Evolutionary conservation across 1,284 basidiomycete species (phyloP), one percentile per base, ranked within the genome.

Genomic region (Vanrija pseudolonga): DNA sequence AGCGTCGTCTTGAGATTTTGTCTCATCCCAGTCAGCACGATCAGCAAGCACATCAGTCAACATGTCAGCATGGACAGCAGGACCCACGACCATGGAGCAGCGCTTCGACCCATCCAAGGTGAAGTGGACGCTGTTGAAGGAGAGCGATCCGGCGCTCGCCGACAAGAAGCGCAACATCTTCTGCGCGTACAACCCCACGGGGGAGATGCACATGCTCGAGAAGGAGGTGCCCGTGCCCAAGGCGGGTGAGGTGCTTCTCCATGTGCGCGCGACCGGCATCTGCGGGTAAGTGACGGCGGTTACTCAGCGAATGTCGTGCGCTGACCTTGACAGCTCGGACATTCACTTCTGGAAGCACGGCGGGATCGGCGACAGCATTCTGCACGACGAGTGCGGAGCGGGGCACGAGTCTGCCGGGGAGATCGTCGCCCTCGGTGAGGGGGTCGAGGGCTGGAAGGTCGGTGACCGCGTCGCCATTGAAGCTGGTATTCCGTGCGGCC

Each of bases 271-370:
- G 22, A 78, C 76, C 1, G 78, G 78, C 14, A 79, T 79, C 48
- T 79, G 78, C 54, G 78, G 77, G 66, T 76, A 57, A 64, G 74
- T 32, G 14, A 32, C 24, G n/a, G 4, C 24, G 32, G 12, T 12
- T 15, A 4, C 8, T 4, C 11, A 14, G 1, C 7, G 11, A 12
- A 12, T 14, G 2, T 14, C 32, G 9, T 32, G 12, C 26, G 11
- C 32, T 32, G 32, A 32, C 32, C 32, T 5, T 2, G 12, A 11
- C 53, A 74, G 73, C 11, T 77, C 73, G 22, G 78, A 79, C 59
- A 77, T 79, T 0, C 79, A 80, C 62, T 80, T 80, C 62, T 80
- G 78, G 79, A 77, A 80, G 65, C 79, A 80, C 57, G 78, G 76
- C 38, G 61, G 64, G 11, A 76, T 78, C 47, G 76, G 67, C 20